These are phyloP conservation scores for Pythium chondricola DNA, from an alignment of 352 stramenopile genomes.

Conservation along the genomic window DNA sequence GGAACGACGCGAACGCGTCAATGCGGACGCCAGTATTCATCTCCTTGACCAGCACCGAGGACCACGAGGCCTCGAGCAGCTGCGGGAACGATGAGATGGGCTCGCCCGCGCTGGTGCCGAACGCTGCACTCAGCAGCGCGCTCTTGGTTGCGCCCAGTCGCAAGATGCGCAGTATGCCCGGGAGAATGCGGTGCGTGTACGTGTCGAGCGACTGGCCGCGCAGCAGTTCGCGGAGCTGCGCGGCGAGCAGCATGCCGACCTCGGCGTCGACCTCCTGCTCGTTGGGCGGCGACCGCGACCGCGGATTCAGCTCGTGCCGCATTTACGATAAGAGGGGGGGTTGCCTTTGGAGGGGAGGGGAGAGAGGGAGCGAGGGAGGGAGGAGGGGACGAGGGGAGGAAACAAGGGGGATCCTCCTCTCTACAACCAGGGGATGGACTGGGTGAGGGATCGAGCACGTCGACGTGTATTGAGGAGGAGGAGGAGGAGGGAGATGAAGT, in stretches of 20 bases:
- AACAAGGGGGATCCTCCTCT: too few relatives aligned
- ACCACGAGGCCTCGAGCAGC: constrained; percentile 21
- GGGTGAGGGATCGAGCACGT: too few relatives aligned
- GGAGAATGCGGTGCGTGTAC: constrained; percentile 7
- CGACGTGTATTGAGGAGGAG: too few relatives aligned
- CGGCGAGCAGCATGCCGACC: constrained; percentile 15
- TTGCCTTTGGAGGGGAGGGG: too few relatives aligned
- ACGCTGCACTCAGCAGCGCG: constrained; percentile 9
- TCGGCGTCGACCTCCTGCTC: constrained; percentile 20
- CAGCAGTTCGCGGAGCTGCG: constrained; percentile 19
- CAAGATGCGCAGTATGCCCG: constrained; percentile 13
- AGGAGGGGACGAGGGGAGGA: too few relatives aligned
- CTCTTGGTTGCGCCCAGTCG: constrained; percentile 19
- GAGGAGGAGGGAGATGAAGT: too few relatives aligned
- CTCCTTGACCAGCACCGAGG: constrained; percentile 18
- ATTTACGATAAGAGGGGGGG: too few relatives aligned
- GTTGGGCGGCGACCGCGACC: constrained; percentile 9
- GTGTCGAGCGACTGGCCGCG: constrained; percentile 12
- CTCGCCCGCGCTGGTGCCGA: constrained; percentile 1
- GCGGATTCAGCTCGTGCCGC: constrained; percentile 19
- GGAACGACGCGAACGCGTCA: constrained; percentile 16
- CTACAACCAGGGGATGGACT: too few relatives aligned
- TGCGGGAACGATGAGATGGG: constrained; percentile 6
- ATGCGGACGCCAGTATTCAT: constrained; percentile 7
- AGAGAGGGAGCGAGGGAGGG: too few relatives aligned